phyloP scores from a whole-genome alignment of 108 stramenopile species.

The Cyclotella kingstonii region DNA sequence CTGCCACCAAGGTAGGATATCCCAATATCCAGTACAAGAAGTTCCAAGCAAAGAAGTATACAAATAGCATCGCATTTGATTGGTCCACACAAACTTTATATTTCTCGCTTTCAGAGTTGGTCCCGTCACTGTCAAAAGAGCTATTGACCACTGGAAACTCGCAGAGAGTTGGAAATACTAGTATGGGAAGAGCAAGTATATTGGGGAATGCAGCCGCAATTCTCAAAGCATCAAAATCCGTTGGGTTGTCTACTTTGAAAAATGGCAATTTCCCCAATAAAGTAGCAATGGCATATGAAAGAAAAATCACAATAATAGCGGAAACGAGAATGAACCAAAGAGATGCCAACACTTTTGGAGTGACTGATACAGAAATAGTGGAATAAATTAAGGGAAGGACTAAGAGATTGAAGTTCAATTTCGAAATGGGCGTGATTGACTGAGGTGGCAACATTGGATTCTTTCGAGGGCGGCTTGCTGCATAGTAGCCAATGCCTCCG shows the following conservation, averaged over 20 bases:
- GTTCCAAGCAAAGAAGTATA: conserved; percentile 69
- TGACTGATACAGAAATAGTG: conserved; percentile 53
- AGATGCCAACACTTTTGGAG: conserved; percentile 48
- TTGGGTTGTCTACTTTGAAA: conserved; percentile 30
- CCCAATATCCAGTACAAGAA: conserved; percentile 66
- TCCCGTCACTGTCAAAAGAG: conserved; percentile 42
- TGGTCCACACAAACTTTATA: conserved; percentile 50
- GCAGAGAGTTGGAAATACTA: conserved; percentile 76
- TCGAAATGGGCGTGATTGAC: conserved; percentile 48
- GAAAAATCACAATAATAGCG: conserved; percentile 42
- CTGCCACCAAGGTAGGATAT: conserved; percentile 43
- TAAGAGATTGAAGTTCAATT: conserved; percentile 65
- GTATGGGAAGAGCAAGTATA: conserved; percentile 70
- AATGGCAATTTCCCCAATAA: conserved; percentile 39
- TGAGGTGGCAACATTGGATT: conserved; percentile 54
- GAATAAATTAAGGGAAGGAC: conserved; percentile 59
- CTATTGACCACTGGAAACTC: conserved; percentile 68
- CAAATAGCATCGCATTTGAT: conserved; percentile 68
- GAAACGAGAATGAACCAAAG: conserved; percentile 68
- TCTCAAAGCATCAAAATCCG: conserved; percentile 59
- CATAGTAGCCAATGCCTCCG: conserved; percentile 54
- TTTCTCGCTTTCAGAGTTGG: too few relatives aligned
- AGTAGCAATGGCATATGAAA: conserved; percentile 60
- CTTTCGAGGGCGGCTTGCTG: conserved; percentile 47
- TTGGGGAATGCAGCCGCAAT: conserved; percentile 73